Evolutionary conservation across 768 basidiomycete genomes (phyloP), one percentile per base, ranked within the genome.

Genomic region (Naematelia aurantialba): DNA sequence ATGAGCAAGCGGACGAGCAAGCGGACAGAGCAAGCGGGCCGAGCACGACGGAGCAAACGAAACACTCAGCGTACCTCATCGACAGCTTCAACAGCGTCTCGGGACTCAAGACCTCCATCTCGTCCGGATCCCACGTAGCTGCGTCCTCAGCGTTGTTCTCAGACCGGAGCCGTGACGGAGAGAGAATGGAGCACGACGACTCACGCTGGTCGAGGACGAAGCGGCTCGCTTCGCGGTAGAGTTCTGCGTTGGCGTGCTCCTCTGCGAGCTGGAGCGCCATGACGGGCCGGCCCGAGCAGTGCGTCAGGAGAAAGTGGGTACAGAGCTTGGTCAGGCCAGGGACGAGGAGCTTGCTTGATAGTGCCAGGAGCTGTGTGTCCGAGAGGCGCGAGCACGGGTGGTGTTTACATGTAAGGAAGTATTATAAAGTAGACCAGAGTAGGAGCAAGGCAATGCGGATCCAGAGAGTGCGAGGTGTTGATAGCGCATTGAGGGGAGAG

Each of bases 191-290:
- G 61, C 88, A 87, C 0, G 83, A 80, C 85, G 86, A 91, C 13
- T 87, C 89, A 54, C 89, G 89, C 11, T 90, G 90, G 73, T 94
- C 91, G 21, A 97, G 81, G 10, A 94, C 89, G 71, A 93, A 96
- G 50, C 92, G 85, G 65, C 89, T 91, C 0, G 88, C 84, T 78
- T 97, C 93, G 52, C 88, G 85, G 71, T 89, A 97, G 12, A 78
- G 48, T 46, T 77, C 76, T 5, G 71, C 61, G 52, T 93, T 89
- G 65, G 87, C 87, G 66, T 92, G 91, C 22, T 90, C 81, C 69
- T 94, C 92, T 1, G 91, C 91, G 30, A 94, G 89, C 24, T 87
- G 85, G 83, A 96, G 85, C 1, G 92, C 91, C 76, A 92, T 89
- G 73, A 96, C 89, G 0, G 93, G 93, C 56, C 85, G 84, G 1